Evolutionary conservation across 2,329 filamentous ascomycete species (phyloP), one percentile per base, ranked within the genome.

Genomic region (Apiospora phragmitis): DNA sequence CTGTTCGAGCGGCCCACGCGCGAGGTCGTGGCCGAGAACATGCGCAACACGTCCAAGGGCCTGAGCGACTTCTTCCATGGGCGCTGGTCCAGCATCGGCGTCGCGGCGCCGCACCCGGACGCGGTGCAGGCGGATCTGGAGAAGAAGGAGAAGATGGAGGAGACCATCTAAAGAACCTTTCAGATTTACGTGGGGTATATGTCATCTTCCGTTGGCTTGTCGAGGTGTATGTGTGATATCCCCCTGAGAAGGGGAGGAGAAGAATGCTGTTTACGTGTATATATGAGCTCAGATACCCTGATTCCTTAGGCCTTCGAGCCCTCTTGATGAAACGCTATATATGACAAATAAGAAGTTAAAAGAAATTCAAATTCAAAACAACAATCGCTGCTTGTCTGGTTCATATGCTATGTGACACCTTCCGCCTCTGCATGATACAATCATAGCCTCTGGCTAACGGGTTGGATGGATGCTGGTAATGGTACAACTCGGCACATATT

Each of bases 1-100:
- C 83, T 93, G 26, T 93, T 93, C 78, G 85, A 87, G 67, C 85
- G 87, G 72, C 90, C 91, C 0, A 93, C 91, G 0, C 81, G 83
- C 55, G 86, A 91, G 62, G 84, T 93, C 62, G 90, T 93, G 0
- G 83, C 81, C 70, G 84, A 91, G 82, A 92, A 92, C 76, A 72
- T 84, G 47, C 79, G 80, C n/a, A 81, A 74, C 71, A 75, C 72
- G 35, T 68, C 68, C 21, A 41, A 69, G 47, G 67, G 38, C 67
- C n/a, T 73, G 18, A 51, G 38, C 38, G 69, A 73, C 67, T 71
- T 75, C 65, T 73, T 75, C 59, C 42, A 35, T n/a, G 71, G 72
- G 49, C 65, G 72, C 26, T 73, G 73, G 72, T 62, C 24, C 42
- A 24, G 29, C 18, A 55, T 62, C 55, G 4, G 55, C 32, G n/a